A percentile compares a stretch with the other conserved stretches of the same genome.
phyloP scores from a whole-genome alignment of 352 stramenopile species.

The Pythium oligandrum region DNA sequence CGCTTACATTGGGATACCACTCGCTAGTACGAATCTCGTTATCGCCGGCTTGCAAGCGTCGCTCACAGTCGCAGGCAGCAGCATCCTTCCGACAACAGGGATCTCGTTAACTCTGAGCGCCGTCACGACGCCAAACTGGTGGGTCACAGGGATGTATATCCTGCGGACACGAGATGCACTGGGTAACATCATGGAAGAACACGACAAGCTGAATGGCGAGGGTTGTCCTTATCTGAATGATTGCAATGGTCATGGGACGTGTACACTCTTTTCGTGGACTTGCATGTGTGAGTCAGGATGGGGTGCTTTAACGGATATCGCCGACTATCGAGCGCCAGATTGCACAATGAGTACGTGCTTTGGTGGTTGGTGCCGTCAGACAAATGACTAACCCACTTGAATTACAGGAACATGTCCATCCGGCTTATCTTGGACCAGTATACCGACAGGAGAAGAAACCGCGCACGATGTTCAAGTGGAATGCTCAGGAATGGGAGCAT shows the following conservation, averaged over 20 bases:
- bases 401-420: conserved; percentile 47
- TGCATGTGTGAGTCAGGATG: conserved; percentile 63
- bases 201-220: conserved; percentile 41
- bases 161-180: conserved; percentile 41
- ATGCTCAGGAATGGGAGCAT: conserved; percentile 86
- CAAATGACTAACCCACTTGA: too few species aligned
- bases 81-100: conserved; percentile 17
- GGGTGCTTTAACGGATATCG: conserved; percentile 60
- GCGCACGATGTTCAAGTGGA: conserved; percentile 53
- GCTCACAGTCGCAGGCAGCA: conserved; percentile 28
- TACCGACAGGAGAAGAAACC: conserved; percentile 31
- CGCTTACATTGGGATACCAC: conserved; percentile 27
- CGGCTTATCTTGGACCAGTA: conserved; percentile 44
- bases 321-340: conserved; percentile 69
- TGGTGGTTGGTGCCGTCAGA: too few species aligned
- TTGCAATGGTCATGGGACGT: conserved; percentile 81
- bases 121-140: conserved; percentile 44
- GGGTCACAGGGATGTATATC: conserved; percentile 38
- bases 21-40: conserved; percentile 24
- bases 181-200: conserved; percentile 50
- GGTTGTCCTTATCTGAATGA: conserved; percentile 67
- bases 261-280: conserved; percentile 55
- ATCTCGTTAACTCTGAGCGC: conserved; percentile 39
- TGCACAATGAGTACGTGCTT: conserved; percentile 58
- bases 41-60: conserved; percentile 23